Conservation (phyloP, 768 basidiomycete species). For the Amanita molliuscula region DNA sequence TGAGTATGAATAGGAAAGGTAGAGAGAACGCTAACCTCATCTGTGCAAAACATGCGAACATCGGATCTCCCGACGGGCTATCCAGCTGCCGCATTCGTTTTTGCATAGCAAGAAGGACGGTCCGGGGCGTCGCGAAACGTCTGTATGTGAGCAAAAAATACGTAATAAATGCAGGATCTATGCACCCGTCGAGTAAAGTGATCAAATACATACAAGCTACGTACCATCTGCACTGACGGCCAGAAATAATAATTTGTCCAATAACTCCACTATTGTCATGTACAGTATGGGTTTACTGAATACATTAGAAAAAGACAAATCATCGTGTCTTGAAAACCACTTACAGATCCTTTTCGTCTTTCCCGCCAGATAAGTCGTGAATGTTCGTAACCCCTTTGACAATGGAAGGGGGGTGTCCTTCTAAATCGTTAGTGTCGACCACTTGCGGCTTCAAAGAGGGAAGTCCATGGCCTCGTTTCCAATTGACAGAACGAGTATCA, state of each 20-base stretch:
- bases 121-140: slow-evolving; percentile 71
- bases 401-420: background rate
- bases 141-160: slow-evolving; percentile 82
- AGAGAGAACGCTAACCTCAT: slow-evolving; percentile 48
- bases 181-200: slow-evolving; percentile 6
- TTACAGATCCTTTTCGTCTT: slow-evolving; percentile 41
- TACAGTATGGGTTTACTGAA: slow-evolving; percentile 51
- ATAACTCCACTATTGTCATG: slow-evolving; percentile 67
- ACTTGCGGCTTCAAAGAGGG: background rate
- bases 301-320: slow-evolving; percentile 6
- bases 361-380: slow-evolving; percentile 17
- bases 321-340: slow-evolving; percentile 14
- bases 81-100: slow-evolving; percentile 75
- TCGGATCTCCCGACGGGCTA: slow-evolving; percentile 62
- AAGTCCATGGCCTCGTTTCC: slow-evolving; percentile 3
- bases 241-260: slow-evolving; percentile 76
- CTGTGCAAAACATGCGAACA: slow-evolving; percentile 83
- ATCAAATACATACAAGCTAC: background rate
- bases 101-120: slow-evolving; percentile 77
- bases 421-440: background rate
- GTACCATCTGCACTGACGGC: slow-evolving; percentile 78
- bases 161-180: slow-evolving; percentile 68
- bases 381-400: background rate
- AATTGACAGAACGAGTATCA: background rate
- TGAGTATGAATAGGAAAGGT: slow-evolving; percentile 3